These are phyloP conservation scores for Paramyrothecium sp. DNA, from an alignment of 2,329 filamentous ascomycete species.

Conservation along the genomic window DNA sequence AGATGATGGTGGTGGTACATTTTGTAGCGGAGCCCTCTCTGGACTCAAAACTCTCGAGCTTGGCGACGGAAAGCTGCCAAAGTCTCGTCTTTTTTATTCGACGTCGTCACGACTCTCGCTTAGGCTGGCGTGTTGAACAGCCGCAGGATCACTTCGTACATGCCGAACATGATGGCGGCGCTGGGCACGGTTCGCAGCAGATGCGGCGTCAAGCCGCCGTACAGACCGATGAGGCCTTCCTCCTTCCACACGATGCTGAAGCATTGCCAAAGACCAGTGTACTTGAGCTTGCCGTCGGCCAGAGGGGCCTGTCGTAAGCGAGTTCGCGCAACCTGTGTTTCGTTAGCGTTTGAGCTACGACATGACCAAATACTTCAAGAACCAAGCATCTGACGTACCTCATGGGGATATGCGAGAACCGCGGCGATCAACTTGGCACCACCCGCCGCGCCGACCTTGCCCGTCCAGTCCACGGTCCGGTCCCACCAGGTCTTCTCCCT, in stretches of 20 bases:
- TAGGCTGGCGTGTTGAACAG: conserved; percentile 40
- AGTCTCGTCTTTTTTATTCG: background rate
- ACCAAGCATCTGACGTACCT: conserved; percentile 52
- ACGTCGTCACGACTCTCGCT: conserved; percentile 1
- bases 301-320: conserved; percentile 81
- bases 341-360: conserved; percentile 2
- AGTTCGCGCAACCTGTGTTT: conserved; percentile 69
- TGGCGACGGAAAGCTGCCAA: no score
- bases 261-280: conserved; percentile 84
- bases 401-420: conserved; percentile 86
- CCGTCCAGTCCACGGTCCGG: conserved; percentile 71
- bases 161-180: conserved; percentile 95
- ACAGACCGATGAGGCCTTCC: conserved; percentile 81
- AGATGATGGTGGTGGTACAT: background rate
- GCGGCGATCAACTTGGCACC: conserved; percentile 84
- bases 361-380: background rate
- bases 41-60: no score
- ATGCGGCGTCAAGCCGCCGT: conserved; percentile 89
- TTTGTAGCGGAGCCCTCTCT: no score
- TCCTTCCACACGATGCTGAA: conserved; percentile 86
- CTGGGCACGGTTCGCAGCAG: conserved; percentile 88
- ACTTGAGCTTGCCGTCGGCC: conserved; percentile 71
- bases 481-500: conserved; percentile 70
- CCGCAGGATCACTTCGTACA: conserved; percentile 64
- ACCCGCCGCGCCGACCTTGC: conserved; percentile 76